phyloP scores from a whole-genome alignment of 345 rosid species.

The Xanthoceras sorbifolium region DNA sequence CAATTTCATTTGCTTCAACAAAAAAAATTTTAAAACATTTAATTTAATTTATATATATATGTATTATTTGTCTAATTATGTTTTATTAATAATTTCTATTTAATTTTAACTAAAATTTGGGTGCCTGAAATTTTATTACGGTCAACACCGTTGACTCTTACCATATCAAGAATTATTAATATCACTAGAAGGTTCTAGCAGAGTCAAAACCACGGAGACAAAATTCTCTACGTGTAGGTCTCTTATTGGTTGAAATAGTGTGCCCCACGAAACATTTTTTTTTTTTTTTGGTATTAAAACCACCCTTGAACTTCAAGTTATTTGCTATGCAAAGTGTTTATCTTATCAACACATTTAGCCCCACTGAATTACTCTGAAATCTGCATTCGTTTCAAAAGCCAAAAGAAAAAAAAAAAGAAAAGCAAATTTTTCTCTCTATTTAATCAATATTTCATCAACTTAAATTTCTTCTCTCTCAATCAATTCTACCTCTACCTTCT shows the following conservation, averaged over 20 bases:
- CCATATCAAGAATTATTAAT: neutral
- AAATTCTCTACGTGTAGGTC: neutral
- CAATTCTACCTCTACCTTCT: too few species aligned
- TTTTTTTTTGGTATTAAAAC: too few species aligned
- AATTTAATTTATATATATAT: neutral
- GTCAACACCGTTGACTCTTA: neutral
- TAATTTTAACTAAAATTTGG: neutral
- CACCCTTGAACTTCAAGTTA: neutral
- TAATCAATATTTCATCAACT: too few species aligned
- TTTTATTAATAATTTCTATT: neutral
- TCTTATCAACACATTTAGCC: neutral
- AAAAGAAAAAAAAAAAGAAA: too few species aligned
- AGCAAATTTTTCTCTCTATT: neutral
- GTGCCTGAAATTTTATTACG: neutral
- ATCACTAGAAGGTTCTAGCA: too few species aligned
- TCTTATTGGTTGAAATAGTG: neutral
- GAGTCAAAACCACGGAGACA: neutral
- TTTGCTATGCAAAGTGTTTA: neutral
- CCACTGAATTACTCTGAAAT: neutral
- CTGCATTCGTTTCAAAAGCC: neutral
- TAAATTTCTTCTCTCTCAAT: too few species aligned
- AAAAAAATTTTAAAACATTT: neutral
- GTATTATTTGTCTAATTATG: neutral
- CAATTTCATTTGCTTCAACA: neutral
- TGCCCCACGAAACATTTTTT: neutral